phyloP scores from a whole-genome alignment of 176 grass and related monocot genomes.

The Sorghum bicolor region Sorghum_bicolor_NCBIv3 NC_012874.2:168001-168500 shows the following conservation, averaged over 20 bases:
- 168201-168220: constrained; percentile 17
- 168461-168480: constrained; percentile 23
- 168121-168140: background rate
- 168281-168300: background rate
- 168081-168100: background rate
- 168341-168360: background rate
- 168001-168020: no score
- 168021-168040: no score
- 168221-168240: constrained; percentile 6
- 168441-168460: constrained; percentile 14
- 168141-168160: background rate
- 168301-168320: background rate
- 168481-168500: constrained; percentile 1
- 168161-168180: background rate
- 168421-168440: constrained; percentile 5
- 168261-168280: constrained; percentile 2
- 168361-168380: constrained; percentile 15
- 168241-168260: background rate
- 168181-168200: constrained; percentile 14
- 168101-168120: background rate
- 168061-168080: background rate
- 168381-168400: background rate
- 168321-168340: background rate
- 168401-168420: background rate
- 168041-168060: no score